Conservation (phyloP, 768 basidiomycete genomes). For the Agrocybe praecox region DNA sequence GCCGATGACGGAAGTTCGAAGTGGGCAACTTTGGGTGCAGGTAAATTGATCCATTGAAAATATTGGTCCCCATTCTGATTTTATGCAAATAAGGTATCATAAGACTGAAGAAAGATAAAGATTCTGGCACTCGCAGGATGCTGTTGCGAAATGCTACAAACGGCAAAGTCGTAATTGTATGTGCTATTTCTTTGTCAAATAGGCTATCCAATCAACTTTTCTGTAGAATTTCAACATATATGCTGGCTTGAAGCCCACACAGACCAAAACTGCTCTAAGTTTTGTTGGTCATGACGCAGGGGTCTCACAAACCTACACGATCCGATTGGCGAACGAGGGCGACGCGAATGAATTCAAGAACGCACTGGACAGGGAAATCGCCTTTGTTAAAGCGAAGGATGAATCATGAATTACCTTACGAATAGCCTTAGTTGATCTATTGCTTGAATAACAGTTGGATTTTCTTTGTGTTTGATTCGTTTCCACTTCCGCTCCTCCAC, state of each 20-base stretch:
- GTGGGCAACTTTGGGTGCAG: conserved; percentile 73
- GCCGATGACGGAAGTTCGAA: conserved; percentile 42
- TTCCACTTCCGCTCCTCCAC: conserved; percentile 3
- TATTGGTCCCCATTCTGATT: background rate
- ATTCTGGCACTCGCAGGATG: conserved; percentile 56
- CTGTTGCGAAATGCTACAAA: conserved; percentile 74
- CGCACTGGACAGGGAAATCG: conserved; percentile 65
- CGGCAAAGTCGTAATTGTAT: conserved; percentile 74
- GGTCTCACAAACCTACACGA: conserved; percentile 57
- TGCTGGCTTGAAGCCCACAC: conserved; percentile 53
- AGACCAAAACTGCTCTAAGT: conserved; percentile 53
- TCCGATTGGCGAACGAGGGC: conserved; percentile 62
- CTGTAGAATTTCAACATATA: conserved; percentile 76
- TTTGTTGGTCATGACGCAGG: conserved; percentile 74
- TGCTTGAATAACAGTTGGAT: background rate
- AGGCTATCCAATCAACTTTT: conserved; percentile 4
- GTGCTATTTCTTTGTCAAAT: conserved; percentile 26
- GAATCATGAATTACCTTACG: background rate
- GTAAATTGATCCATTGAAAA: conserved; percentile 38
- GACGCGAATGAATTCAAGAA: conserved; percentile 59
- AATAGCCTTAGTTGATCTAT: background rate
- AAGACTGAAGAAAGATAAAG: conserved; percentile 75
- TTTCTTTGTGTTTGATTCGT: background rate
- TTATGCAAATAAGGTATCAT: conserved; percentile 51
- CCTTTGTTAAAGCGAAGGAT: conserved; percentile 44